phyloP scores from a whole-genome alignment of 768 basidiomycete genomes.

The Ramaria rubella region DNA sequence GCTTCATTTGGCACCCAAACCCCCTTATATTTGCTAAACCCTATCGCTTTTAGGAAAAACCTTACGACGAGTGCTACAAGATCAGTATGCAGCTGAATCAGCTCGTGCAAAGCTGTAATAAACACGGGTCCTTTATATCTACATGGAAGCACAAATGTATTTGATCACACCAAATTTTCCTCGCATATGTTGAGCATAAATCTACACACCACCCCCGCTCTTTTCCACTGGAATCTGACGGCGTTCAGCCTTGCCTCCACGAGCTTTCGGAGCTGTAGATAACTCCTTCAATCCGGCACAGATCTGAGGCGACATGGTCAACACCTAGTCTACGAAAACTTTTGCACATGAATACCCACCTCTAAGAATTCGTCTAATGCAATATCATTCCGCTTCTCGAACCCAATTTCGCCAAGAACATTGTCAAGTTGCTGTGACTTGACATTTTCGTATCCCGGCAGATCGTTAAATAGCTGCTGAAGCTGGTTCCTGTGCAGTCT shows the following conservation, averaged over 20 bases:
- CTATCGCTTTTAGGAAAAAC: constrained; percentile 44
- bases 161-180: no score
- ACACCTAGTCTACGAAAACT: constrained; percentile 2
- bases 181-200: not conserved
- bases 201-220: constrained; percentile 45
- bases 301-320: constrained; percentile 38
- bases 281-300: constrained; percentile 71
- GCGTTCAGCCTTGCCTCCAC: constrained; percentile 30
- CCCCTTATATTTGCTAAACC: not conserved
- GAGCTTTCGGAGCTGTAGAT: constrained; percentile 36
- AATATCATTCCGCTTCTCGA: constrained; percentile 46
- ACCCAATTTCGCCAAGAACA: constrained; percentile 71
- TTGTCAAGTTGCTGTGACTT: constrained; percentile 61
- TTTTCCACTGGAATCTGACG: constrained; percentile 48
- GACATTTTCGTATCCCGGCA: constrained; percentile 52
- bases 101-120: not conserved
- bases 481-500: constrained; percentile 36
- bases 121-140: no score
- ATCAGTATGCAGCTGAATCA: constrained; percentile 24
- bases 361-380: constrained; percentile 86
- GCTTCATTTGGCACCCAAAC: not conserved
- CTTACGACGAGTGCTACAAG: constrained; percentile 54
- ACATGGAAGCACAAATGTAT: no score
- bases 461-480: constrained; percentile 22
- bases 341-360: constrained; percentile 37